A percentile compares a stretch with the other conserved stretches of the same genome.
These are phyloP conservation scores for Tuber umbilicatum DNA, from an alignment of 495 filamentous ascomycete genomes.

Conservation along the genomic window DNA sequence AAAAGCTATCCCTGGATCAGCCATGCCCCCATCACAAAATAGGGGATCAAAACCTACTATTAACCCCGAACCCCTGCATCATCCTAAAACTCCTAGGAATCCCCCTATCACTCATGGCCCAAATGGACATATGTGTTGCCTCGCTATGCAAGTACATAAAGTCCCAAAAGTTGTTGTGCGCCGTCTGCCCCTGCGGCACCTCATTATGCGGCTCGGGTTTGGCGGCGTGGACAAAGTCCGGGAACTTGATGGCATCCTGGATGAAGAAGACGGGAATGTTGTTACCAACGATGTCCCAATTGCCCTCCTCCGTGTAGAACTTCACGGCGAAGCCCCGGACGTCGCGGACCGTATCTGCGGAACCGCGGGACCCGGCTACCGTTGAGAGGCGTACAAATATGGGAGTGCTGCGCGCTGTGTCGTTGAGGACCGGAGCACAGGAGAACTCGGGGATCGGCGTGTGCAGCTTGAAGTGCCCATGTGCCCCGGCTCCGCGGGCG, in stretches of 20 bases:
- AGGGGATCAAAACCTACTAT: slow-evolving; percentile 46
- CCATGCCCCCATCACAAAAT: neutral
- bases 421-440: slow-evolving; percentile 65
- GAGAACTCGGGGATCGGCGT: slow-evolving; percentile 59
- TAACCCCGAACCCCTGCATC: slow-evolving; percentile 91
- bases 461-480: slow-evolving; percentile 71
- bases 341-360: slow-evolving; percentile 64
- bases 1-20: slow-evolving; percentile 47
- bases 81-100: slow-evolving; percentile 77
- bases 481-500: slow-evolving; percentile 74
- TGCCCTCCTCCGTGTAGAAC: slow-evolving; percentile 68
- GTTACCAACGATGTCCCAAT: slow-evolving; percentile 45
- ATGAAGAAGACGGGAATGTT: slow-evolving; percentile 48
- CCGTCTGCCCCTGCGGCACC: slow-evolving; percentile 63
- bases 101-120: slow-evolving; percentile 70
- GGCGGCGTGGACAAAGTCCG: slow-evolving; percentile 68
- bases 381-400: slow-evolving; percentile 69
- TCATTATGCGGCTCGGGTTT: slow-evolving; percentile 65
- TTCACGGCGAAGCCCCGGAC: slow-evolving; percentile 69
- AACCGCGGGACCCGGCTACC: slow-evolving; percentile 63
- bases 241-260: slow-evolving; percentile 65
- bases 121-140: slow-evolving; percentile 78
- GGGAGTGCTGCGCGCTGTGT: slow-evolving; percentile 69
- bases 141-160: slow-evolving; percentile 61
- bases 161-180: slow-evolving; percentile 69